Evolutionary conservation across 2,329 filamentous ascomycete genomes (phyloP).

Genomic region (Talaromyces amestolkiae): DNA sequence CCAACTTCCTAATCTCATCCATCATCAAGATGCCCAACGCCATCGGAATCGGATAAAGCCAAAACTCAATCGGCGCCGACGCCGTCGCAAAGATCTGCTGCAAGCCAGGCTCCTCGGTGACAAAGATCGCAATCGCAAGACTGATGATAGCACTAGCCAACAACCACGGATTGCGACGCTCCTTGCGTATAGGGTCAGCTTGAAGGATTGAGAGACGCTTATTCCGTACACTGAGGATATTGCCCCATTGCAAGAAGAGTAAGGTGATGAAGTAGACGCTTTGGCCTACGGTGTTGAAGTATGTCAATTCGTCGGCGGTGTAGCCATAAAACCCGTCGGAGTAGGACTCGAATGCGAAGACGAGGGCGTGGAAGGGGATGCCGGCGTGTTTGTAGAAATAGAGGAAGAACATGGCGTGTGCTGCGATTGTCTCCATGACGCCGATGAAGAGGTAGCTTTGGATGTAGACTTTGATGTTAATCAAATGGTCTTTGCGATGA

Average conservation of each 20-base stretch:
- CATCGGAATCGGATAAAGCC: constrained; percentile 53
- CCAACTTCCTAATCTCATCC: constrained; percentile 54
- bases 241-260: constrained; percentile 56
- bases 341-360: constrained; percentile 53
- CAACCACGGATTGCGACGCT: constrained; percentile 53
- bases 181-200: constrained; percentile 49
- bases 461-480: constrained; percentile 52
- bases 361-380: constrained; percentile 49
- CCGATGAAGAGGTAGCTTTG: constrained; percentile 56
- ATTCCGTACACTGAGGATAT: constrained; percentile 53
- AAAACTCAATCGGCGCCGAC: constrained; percentile 52
- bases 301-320: constrained; percentile 43
- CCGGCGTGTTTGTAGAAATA: constrained; percentile 52
- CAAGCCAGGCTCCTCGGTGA: constrained; percentile 52
- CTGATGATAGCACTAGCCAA: constrained; percentile 48
- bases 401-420: constrained; percentile 55
- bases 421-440: constrained; percentile 51
- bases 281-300: constrained; percentile 53
- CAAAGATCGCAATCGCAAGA: constrained; percentile 53
- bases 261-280: constrained; percentile 56
- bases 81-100: constrained; percentile 51
- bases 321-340: constrained; percentile 52
- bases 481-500: constrained; percentile 52
- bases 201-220: constrained; percentile 54
- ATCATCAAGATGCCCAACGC: constrained; percentile 52